Evolutionary conservation across 1,284 basidiomycete species (phyloP), one percentile per base, ranked within the genome.

Genomic region (Porogramme epimiltina): DNA sequence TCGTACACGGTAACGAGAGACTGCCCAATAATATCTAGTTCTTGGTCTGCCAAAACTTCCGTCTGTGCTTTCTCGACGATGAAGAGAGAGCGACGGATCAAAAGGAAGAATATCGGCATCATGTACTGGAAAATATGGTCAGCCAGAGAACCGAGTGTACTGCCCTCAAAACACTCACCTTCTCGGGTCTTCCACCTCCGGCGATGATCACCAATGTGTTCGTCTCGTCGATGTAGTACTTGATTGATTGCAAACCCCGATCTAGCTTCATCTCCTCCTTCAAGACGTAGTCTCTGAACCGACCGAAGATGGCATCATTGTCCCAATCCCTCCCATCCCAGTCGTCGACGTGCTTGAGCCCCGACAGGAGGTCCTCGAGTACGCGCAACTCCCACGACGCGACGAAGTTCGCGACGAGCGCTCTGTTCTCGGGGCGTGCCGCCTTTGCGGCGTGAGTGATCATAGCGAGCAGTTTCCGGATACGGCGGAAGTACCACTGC

Each of bases 221-320:
- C 1, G 16, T 11, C 13, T 55, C 62, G 20, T 69, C 66, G 13
- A 69, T 55, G 22, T 46, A 16, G 41, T 61, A 69, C 20, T 51
- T 49, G 9, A 68, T 40, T 2, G 34, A 23, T 18, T 52, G 47
- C n/a, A 69, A 41, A 18, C 47, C 57, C 2, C 25, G 31, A 24
- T 48, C 45, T 15, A 69, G 39, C 16, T 58, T 50, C 20, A 23
- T 13, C 42, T 69, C 64, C 37, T 62, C 58, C 3, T 37, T 42
- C 4, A 61, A 42, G 1, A 64, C 45, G 49, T 64, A 60, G 10
- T 45, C 28, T 20, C 58, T 52, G 51, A 68, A 65, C 18, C 49
- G 55, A 3, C 39, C 5, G 45, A 59, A 56, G 15, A 34, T 41
- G 16, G 10, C 11, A 31, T 47, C 45, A 16, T 33, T 31, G 8